Base-by-base conservation (phyloP, 352 stramenopile species). In the Phytophthora megakarya region DNA sequence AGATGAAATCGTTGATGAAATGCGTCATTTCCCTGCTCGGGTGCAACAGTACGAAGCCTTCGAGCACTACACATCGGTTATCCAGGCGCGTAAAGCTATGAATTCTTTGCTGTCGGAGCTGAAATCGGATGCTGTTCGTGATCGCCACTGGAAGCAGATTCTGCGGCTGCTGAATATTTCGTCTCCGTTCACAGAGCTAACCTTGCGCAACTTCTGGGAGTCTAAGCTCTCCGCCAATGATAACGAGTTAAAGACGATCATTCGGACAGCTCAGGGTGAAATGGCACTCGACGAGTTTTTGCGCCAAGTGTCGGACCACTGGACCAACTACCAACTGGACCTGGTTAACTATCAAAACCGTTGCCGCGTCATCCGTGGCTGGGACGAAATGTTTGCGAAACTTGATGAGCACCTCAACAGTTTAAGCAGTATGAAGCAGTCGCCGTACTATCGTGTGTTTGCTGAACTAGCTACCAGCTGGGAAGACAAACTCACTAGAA, bases 401-500 rank as follows among this genome's bases (percentile, higher is more conserved):
- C 83, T 99, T n/a, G 98, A 99, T 65, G 98, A 99, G 67, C 97
- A 99, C 70, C 88, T 99, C 52, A 98, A 97, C 54, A 98, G 96
- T 30, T 88, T 99, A 43, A 84, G 83, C 33, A 97, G 97, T 43
- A 99, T 99, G 97, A 99, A 99, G 65, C 97, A 98, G 45, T 99
- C 95, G 9, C 98, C 98, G 5, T 99, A 99, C 73, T 99, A 99
- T 70, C 87, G 92, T 15, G 88, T 98, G 12, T 99, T 99, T 76
- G 96, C 98, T 25, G 97, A 99, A 70, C 90, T 98, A 69, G 95
- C 97, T 22, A 95, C 96, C 21, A 84, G 87, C 16, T 99, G 98
- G 98, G 97, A 99, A 78, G 95, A 99, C 68, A 98, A 98, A 61
- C 73, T 99, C 21, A 99, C 95, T 0, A 93, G 91, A 53, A 96